Conservation (phyloP, 768 basidiomycete species). For the Melanogaster broomeanus region DNA sequence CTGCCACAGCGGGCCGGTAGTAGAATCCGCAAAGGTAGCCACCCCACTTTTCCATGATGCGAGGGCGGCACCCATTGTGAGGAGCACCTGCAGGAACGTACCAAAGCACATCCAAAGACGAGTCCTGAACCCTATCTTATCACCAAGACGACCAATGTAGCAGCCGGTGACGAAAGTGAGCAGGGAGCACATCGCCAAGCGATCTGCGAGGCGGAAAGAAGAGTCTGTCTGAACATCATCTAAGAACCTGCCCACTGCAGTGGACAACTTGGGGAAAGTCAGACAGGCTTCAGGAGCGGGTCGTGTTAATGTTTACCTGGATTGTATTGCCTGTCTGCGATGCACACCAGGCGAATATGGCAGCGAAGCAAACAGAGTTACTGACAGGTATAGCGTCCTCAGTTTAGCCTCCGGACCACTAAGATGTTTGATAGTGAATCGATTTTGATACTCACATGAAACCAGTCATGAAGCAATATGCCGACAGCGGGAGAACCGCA, state of each 20-base stretch:
- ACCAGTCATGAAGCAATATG: conserved; percentile 75
- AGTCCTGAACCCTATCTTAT: conserved; percentile 65
- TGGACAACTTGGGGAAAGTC: conserved; percentile 52
- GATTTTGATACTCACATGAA: conserved; percentile 52
- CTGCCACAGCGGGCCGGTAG: conserved; percentile 68
- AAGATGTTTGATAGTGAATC: not conserved
- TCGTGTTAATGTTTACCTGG: conserved; percentile 43
- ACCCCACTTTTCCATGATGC: conserved; percentile 69
- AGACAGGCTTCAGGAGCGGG: not conserved
- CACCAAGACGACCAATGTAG: conserved; percentile 71
- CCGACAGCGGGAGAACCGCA: conserved; percentile 54
- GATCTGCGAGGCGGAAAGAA: conserved; percentile 73
- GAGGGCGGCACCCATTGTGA: conserved; percentile 73
- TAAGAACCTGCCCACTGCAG: conserved; percentile 78
- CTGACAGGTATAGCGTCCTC: conserved; percentile 32
- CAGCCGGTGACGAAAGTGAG: conserved; percentile 71
- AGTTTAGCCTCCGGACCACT: no score
- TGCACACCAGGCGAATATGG: conserved; percentile 79
- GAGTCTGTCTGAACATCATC: conserved; percentile 47
- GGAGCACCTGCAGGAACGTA: conserved; percentile 67
- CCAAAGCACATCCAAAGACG: conserved; percentile 72
- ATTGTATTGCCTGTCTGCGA: conserved; percentile 78
- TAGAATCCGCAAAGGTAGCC: conserved; percentile 47
- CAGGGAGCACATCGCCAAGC: conserved; percentile 75
- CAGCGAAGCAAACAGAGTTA: conserved; percentile 69